Conservation (phyloP, 768 basidiomycete genomes). For the Mycena rebaudengoi region DNA sequence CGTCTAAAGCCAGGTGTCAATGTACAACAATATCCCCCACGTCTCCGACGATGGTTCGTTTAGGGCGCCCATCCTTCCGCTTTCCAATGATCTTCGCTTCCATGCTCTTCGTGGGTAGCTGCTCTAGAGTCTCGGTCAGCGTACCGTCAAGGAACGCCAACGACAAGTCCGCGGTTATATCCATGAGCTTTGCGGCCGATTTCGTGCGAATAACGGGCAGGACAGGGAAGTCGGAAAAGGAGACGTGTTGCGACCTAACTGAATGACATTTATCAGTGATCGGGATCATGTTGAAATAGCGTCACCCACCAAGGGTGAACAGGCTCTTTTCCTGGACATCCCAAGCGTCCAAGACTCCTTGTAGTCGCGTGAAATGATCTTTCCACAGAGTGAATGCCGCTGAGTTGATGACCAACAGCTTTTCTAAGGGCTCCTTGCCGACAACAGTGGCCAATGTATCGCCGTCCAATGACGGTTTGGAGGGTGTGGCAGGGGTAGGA, state of each 20-base stretch:
- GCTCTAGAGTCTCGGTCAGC: slow-evolving; percentile 44
- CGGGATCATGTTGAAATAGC: neutral
- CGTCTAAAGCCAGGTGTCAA: no score
- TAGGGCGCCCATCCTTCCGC: slow-evolving; percentile 55
- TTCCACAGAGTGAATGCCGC: slow-evolving; percentile 84
- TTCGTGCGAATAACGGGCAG: slow-evolving; percentile 51
- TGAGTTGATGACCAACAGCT: slow-evolving; percentile 76
- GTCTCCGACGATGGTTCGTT: slow-evolving; percentile 50
- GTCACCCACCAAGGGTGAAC: slow-evolving; percentile 56
- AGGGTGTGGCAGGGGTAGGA: slow-evolving; percentile 45
- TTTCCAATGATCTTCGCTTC: slow-evolving; percentile 50
- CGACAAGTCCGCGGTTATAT: slow-evolving; percentile 46
- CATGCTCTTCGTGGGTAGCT: slow-evolving; percentile 43
- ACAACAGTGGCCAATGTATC: no score
- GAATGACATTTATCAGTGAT: neutral
- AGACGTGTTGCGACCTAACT: slow-evolving; percentile 55
- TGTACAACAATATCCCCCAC: slow-evolving; percentile 54
- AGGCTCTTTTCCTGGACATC: slow-evolving; percentile 51
- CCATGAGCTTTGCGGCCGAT: slow-evolving; percentile 41
- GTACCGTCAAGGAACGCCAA: slow-evolving; percentile 52
- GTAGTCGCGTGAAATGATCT: slow-evolving; percentile 70
- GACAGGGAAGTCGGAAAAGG: slow-evolving; percentile 58
- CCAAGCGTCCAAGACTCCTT: slow-evolving; percentile 65
- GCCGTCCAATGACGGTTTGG: slow-evolving; percentile 14
- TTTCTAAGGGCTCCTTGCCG: slow-evolving; percentile 21